phyloP scores from a whole-genome alignment of 75 land plant species.

The Cupressus sempervirens region DNA sequence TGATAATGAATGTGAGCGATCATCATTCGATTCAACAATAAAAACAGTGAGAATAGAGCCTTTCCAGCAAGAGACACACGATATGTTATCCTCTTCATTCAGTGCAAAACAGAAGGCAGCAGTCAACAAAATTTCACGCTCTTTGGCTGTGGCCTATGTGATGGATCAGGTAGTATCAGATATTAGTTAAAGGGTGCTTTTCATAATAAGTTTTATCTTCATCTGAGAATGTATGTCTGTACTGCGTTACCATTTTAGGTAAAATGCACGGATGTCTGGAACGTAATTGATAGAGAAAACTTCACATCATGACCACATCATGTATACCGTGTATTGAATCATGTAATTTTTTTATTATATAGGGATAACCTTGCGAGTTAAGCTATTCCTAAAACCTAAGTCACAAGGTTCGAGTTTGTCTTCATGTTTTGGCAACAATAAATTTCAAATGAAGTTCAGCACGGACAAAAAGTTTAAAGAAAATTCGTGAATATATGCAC shows the following conservation, averaged over 20 bases:
- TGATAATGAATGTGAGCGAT: background rate
- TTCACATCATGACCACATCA: background rate
- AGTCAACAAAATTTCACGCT: constrained; percentile 61
- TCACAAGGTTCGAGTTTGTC: too few relatives aligned
- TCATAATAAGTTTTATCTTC: background rate
- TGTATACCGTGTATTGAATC: background rate
- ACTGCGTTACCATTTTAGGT: background rate
- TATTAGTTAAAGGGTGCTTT: background rate
- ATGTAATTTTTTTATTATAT: background rate
- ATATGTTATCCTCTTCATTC: constrained; percentile 22
- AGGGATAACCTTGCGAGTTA: background rate
- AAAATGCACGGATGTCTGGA: background rate
- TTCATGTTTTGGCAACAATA: too few relatives aligned
- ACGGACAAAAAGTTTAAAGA: too few relatives aligned
- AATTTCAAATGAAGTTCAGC: too few relatives aligned
- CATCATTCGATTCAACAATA: constrained; percentile 15
- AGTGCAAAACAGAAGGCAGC: constrained; percentile 51
- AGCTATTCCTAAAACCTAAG: background rate
- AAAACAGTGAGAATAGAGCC: constrained; percentile 27
- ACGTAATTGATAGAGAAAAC: background rate
- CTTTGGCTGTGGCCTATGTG: constrained; percentile 88
- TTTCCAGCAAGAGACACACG: constrained; percentile 9
- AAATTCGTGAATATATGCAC: too few relatives aligned
- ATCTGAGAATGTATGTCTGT: background rate
- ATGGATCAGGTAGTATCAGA: constrained; percentile 86